Base-by-base conservation (phyloP, 306 rosid species). In the Clitoria ternatea region DNA sequence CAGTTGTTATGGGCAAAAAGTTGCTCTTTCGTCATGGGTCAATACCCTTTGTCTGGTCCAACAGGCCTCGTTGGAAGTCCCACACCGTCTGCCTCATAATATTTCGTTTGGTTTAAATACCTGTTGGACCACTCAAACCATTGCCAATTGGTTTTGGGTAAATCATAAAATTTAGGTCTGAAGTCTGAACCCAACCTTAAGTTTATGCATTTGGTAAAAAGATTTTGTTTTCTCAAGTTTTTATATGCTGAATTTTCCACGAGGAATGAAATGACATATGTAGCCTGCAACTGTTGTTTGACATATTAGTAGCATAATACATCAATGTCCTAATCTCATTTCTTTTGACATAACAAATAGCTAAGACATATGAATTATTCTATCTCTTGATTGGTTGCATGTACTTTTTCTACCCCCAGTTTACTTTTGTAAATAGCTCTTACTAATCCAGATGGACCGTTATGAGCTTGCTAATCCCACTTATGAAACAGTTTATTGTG, bases 101-200 rank as follows among this genome's bases (percentile, higher is more conserved):
- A n/a, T n/a, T n/a, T n/a, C n/a, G n/a, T n/a, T n/a, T n/a, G n/a
- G n/a, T n/a, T n/a, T n/a, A n/a, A n/a, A n/a, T n/a, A n/a, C n/a
- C n/a, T n/a, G n/a, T n/a, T n/a, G n/a, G n/a, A n/a, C n/a, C n/a
- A n/a, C n/a, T n/a, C n/a, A n/a, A n/a, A n/a, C n/a, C n/a, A n/a
- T n/a, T n/a, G n/a, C n/a, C n/a, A n/a, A n/a, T n/a, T n/a, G n/a
- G n/a, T n/a, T 37, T 26, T 74, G 47, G n/a, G 56, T 61, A 52
- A 52, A 63, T 74, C 54, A 47, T 52, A 42, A 42, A 30, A n/a
- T n/a, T n/a, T n/a, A n/a, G n/a, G n/a, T 48, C 29, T 55, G 22
- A 37, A 14, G 50, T 42, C 40, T 22, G 30, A 65, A 43, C 11
- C 55, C 42, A 64, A 37, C 19, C 36, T 19, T 11, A 22, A 14